These are phyloP conservation scores for Testicularia cyperi DNA, from an alignment of 1,284 basidiomycete species.

Conservation along the genomic window DNA sequence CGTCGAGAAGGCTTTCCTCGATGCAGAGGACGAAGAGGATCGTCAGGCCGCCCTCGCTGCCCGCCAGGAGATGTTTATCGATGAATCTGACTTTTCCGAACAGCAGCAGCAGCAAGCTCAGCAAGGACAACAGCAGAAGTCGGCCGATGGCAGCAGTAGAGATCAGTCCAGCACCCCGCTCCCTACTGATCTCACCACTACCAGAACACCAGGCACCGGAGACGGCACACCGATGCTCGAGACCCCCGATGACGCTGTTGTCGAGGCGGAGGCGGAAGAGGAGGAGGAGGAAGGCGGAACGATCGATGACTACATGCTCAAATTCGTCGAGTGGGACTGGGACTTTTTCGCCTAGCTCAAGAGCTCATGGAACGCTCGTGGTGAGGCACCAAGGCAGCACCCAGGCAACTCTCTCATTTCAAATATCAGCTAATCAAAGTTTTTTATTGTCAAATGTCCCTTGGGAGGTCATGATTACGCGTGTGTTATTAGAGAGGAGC, in stretches of 20 bases:
- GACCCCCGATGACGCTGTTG: constrained; percentile 63
- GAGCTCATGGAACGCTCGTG: too few species aligned
- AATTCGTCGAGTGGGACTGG: constrained; percentile 72
- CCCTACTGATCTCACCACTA: not conserved
- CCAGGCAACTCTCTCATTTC: too few species aligned
- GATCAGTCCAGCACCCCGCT: not conserved
- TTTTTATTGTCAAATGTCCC: too few species aligned
- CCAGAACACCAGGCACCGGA: constrained; percentile 65
- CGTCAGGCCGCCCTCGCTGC: constrained; percentile 77
- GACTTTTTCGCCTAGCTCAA: constrained; percentile 69
- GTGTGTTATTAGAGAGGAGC: too few species aligned
- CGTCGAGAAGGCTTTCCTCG: constrained; percentile 72
- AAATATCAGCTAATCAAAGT: too few species aligned
- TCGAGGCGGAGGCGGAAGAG: constrained; percentile 62
- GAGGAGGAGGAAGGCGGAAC: constrained; percentile 67
- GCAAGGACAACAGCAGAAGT: not conserved
- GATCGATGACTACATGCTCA: constrained; percentile 84
- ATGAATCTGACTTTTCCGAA: constrained; percentile 64
- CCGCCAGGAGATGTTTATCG: constrained; percentile 76
- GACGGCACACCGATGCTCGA: not conserved
- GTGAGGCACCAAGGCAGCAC: too few species aligned
- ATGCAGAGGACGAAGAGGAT: constrained; percentile 86
- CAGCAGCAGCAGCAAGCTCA: not conserved
- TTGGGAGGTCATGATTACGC: too few species aligned
- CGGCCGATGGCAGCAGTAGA: not conserved